phyloP scores from a whole-genome alignment of 192 early-diverging fungal species.

The Podila minutissima region DNA sequence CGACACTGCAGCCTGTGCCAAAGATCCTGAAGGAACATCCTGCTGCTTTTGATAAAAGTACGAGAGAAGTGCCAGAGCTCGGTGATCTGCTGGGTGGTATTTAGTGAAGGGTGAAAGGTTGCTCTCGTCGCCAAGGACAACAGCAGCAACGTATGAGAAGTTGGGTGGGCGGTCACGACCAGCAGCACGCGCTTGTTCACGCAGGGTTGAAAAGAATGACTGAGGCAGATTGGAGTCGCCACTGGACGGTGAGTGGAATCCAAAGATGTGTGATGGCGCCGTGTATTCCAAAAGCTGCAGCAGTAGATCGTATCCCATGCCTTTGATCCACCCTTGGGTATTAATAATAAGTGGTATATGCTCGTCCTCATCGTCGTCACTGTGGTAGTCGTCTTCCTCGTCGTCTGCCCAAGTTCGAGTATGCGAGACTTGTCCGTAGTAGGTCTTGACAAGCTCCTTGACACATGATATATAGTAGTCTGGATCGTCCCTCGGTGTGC shows the following conservation, averaged over 20 bases:
- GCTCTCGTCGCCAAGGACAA: slow-evolving; percentile 20
- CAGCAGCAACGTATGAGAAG: slow-evolving; percentile 21
- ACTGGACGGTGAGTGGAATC: slow-evolving; percentile 53
- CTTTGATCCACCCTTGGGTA: slow-evolving; percentile 95
- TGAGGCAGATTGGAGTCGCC: slow-evolving; percentile 53
- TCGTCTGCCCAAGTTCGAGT: slow-evolving; percentile 26
- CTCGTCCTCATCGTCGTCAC: slow-evolving; percentile 42
- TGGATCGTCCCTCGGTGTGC: slow-evolving; percentile 80
- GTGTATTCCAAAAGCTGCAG: slow-evolving; percentile 68
- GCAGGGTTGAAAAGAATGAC: slow-evolving; percentile 56
- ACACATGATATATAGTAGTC: slow-evolving; percentile 83
- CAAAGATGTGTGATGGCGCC: slow-evolving; percentile 77
- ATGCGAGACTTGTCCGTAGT: slow-evolving; percentile 56
- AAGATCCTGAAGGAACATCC: not conserved
- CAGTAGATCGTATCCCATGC: slow-evolving; percentile 87
- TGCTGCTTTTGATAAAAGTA: slow-evolving; percentile 69
- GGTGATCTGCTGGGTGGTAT: slow-evolving; percentile 70
- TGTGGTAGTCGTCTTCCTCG: slow-evolving; percentile 25
- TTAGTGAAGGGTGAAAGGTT: slow-evolving; percentile 54
- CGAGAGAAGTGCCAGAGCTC: slow-evolving; percentile 70
- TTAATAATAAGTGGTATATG: slow-evolving; percentile 91
- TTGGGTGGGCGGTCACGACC: slow-evolving; percentile 7
- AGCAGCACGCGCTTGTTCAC: slow-evolving; percentile 29
- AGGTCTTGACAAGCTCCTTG: slow-evolving; percentile 67
- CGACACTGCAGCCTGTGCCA: slow-evolving; percentile 6